Evolutionary conservation across 164 flowering plant genomes (phyloP), one percentile per base, ranked within the genome.

Genomic region (Dillenia turbinata): DNA sequence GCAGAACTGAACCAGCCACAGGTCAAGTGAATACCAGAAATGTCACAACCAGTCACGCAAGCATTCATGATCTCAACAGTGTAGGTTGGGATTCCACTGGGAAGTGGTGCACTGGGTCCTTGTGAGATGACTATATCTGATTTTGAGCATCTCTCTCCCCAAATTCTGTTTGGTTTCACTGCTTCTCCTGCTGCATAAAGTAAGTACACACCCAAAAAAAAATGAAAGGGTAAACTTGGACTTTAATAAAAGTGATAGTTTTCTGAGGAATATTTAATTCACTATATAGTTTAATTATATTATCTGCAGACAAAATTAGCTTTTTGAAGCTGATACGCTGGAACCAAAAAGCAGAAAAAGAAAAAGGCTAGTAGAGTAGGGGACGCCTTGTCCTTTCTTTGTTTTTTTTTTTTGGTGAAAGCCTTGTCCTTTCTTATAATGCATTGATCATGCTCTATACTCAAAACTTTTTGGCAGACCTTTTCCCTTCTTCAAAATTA

Each of bases 1-100:
- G 88, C 91, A 12, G 95, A 85, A 78, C 91, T 85, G 78, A 90
- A 90, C 97, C 91, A 86, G 17, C 97, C 97, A 50, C 97, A 90
- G 61, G 22, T 72, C 44, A 91, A 64, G 66, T 88, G 97, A 54
- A 91, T 86, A 10, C 58, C 58, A 2, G 80, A 77, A 69, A 91
- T 85, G 66, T 77, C 69, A 65, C 96, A 91, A 3, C 95, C 93
- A 15, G 66, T 63, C 12, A 51, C 66, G 69, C 96, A 85, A 1
- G 60, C 75, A 73, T 91, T 91, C 70, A 70, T 68, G n/a, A 91
- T 79, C 73, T 82, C 77, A 11, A 91, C 97, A 0, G 85, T 83
- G 84, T 78, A 88, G 0, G 91, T 79, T 0, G 97, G 97, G 10
- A 91, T 87, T 0, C 97, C 97, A 17, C 50, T 83, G 0, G 91